These are phyloP conservation scores for Gracilaria gracilis DNA, from an alignment of 23 red algal genomes.

Conservation along the genomic window DNA sequence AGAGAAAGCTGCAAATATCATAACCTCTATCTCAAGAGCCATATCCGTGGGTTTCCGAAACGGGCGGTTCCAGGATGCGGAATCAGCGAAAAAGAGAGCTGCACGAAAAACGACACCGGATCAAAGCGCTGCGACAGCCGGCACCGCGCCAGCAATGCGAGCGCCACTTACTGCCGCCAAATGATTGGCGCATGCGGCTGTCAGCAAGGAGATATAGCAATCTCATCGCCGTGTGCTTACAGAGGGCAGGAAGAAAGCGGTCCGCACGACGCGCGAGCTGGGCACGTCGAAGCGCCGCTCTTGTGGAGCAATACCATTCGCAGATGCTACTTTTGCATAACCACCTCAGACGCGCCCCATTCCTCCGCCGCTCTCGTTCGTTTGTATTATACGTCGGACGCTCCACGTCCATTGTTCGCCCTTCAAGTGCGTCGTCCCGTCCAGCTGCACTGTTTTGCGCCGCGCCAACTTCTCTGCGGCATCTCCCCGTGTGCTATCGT, in stretches of 20 bases:
- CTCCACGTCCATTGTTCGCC: too few relatives aligned
- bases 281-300: not conserved
- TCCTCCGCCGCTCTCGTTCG: not conserved
- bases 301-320: constrained; percentile 1
- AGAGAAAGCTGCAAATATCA: too few relatives aligned
- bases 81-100: too few relatives aligned
- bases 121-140: not conserved
- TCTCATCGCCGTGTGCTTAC: not conserved
- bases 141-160: not conserved
- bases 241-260: not conserved
- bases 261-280: not conserved
- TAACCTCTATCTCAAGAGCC: too few relatives aligned
- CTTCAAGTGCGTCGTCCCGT: too few relatives aligned
- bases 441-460: not conserved
- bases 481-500: too few relatives aligned
- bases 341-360: not conserved
- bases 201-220: constrained; percentile 22
- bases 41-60: too few relatives aligned
- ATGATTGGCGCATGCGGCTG: constrained; percentile 9
- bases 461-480: too few relatives aligned
- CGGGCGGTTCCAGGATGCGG: too few relatives aligned
- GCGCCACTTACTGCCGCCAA: too few relatives aligned
- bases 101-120: not conserved
- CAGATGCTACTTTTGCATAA: constrained; percentile 30
- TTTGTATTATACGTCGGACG: too few relatives aligned